Conservation (phyloP, 2,329 filamentous ascomycete genomes). For the Claviceps arundinis region DNA sequence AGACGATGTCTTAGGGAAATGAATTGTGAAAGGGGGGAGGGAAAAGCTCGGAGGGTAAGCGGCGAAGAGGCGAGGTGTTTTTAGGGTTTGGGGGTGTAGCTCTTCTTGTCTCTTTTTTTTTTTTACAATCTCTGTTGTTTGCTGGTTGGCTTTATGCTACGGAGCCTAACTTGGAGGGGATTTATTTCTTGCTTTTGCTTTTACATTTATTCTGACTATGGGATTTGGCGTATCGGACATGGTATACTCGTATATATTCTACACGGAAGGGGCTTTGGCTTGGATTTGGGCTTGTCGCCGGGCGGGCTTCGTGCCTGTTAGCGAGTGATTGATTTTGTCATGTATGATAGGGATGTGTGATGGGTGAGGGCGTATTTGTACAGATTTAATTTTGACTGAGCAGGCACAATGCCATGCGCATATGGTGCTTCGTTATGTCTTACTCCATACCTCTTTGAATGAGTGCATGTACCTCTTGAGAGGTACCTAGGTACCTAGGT, state of each 20-base stretch:
- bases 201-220: not conserved
- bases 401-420: not conserved
- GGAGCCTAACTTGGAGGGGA: not conserved
- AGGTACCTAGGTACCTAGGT: too few relatives aligned
- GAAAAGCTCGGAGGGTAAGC: not conserved
- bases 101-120: not conserved
- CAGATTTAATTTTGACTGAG: not conserved
- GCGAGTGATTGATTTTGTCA: constrained; percentile 1
- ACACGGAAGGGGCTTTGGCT: not conserved
- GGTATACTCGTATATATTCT: not conserved
- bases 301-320: not conserved
- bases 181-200: not conserved
- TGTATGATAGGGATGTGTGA: constrained; percentile 2
- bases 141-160: not conserved
- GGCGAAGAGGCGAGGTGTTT: not conserved
- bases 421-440: too few relatives aligned
- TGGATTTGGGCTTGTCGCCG: not conserved
- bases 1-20: constrained; percentile 61
- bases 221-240: constrained; percentile 1
- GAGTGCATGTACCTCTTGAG: too few relatives aligned
- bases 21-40: not conserved
- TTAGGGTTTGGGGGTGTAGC: not conserved
- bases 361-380: constrained; percentile 2
- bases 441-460: too few relatives aligned
- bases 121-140: not conserved